Conservation (phyloP, 495 filamentous ascomycete species). For the Glarea lozoyensis region DNA sequence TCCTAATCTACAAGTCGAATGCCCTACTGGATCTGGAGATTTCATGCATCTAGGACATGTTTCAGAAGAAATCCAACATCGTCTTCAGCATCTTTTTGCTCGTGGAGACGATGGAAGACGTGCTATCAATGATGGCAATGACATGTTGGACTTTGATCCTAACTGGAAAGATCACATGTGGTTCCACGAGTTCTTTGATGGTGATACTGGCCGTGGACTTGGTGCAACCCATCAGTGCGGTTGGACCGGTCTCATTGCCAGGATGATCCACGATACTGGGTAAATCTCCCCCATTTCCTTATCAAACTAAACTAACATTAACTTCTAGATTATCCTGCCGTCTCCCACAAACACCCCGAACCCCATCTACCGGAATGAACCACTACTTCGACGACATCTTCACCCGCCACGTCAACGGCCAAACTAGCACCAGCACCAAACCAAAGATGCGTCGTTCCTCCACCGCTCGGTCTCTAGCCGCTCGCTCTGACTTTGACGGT, state of each 20-base stretch:
- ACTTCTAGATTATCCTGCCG: slow-evolving; percentile 59
- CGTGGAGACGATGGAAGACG: slow-evolving; percentile 74
- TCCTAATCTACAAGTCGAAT: slow-evolving; percentile 78
- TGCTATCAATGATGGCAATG: slow-evolving; percentile 73
- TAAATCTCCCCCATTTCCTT: slow-evolving; percentile 8
- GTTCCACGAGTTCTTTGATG: slow-evolving; percentile 98
- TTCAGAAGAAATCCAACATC: slow-evolving; percentile 94
- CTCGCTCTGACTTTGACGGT: slow-evolving; percentile 71
- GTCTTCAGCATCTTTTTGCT: slow-evolving; percentile 84
- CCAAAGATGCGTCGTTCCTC: slow-evolving; percentile 65
- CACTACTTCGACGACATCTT: slow-evolving; percentile 97
- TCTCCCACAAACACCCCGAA: slow-evolving; percentile 85
- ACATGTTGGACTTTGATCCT: slow-evolving; percentile 79
- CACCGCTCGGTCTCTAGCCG: slow-evolving; percentile 75
- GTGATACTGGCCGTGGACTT: slow-evolving; percentile 78
- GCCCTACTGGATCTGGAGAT: slow-evolving; percentile 87
- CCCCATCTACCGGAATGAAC: slow-evolving; percentile 67
- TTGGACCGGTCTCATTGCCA: slow-evolving; percentile 94
- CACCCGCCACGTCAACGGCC: slow-evolving; percentile 41
- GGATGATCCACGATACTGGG: slow-evolving; percentile 96
- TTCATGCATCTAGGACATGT: slow-evolving; percentile 94
- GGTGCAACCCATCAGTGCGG: slow-evolving; percentile 94
- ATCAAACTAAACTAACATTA: slow-evolving; percentile 12
- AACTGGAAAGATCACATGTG: slow-evolving; percentile 90
- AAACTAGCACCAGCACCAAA: slow-evolving; percentile 23